Conservation (phyloP, 768 basidiomycete species). For the Coprinopsis strossmayeri region DNA sequence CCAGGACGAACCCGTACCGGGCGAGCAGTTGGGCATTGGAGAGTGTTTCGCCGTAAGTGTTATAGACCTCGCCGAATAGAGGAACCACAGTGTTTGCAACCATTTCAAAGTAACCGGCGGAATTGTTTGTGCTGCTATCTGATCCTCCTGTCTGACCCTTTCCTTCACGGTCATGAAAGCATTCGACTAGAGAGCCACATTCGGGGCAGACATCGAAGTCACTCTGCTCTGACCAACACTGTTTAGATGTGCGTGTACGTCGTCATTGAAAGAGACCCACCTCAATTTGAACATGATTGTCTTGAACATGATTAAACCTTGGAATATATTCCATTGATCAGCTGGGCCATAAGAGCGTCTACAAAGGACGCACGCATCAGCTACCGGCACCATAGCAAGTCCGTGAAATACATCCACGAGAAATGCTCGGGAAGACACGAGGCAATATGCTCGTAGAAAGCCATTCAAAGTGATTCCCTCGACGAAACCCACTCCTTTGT, state of each 20-base stretch:
- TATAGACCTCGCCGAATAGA: conserved; percentile 57
- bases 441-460: conserved; percentile 47
- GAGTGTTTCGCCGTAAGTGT: conserved; percentile 67
- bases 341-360: background rate
- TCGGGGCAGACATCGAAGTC: conserved; percentile 68
- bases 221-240: conserved; percentile 32
- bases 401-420: conserved; percentile 77
- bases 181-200: conserved; percentile 66
- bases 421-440: conserved; percentile 81
- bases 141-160: background rate
- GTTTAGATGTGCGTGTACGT: background rate
- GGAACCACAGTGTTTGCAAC: conserved; percentile 48
- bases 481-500: conserved; percentile 16
- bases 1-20: conserved; percentile 71
- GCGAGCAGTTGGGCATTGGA: conserved; percentile 60
- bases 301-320: conserved; percentile 70
- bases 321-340: conserved; percentile 5
- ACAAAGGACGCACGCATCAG: conserved; percentile 58
- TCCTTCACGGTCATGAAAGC: conserved; percentile 51
- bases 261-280: conserved; percentile 27
- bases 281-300: conserved; percentile 71
- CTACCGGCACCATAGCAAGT: conserved; percentile 78
- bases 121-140: conserved; percentile 22
- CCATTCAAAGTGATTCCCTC: conserved; percentile 25
- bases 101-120: conserved; percentile 50